Conservation (phyloP, 1,284 basidiomycete genomes). For the Butyriboletus appendiculatus region DNA sequence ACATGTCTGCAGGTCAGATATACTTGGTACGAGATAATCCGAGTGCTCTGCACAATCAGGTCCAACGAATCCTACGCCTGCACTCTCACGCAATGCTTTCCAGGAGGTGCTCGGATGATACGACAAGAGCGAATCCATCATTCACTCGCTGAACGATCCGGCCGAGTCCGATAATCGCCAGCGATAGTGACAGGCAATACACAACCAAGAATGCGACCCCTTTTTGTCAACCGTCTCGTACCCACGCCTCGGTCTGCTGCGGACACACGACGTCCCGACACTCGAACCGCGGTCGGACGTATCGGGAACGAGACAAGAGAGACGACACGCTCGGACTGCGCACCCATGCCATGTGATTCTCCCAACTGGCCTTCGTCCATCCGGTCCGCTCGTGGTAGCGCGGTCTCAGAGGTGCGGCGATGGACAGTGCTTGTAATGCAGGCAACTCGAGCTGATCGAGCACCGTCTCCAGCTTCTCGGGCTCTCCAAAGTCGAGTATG, state of each 20-base stretch:
- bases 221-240: not conserved
- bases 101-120: not conserved
- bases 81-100: not conserved
- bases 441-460: constrained; percentile 28
- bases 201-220: not conserved
- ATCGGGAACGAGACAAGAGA: constrained; percentile 20
- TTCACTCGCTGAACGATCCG: not conserved
- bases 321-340: constrained; percentile 12
- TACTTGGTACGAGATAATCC: not conserved
- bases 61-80: not conserved
- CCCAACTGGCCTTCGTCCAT: not conserved
- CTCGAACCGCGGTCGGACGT: constrained; percentile 3
- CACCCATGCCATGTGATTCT: constrained; percentile 15
- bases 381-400: not conserved
- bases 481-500: constrained; percentile 26
- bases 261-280: constrained; percentile 4
- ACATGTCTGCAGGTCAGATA: not conserved
- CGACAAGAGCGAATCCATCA: not conserved
- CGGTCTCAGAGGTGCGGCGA: constrained; percentile 9
- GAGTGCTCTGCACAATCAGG: not conserved
- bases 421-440: constrained; percentile 13
- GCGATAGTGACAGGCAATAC: not conserved
- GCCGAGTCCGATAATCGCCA: not conserved
- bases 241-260: not conserved
- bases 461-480: constrained; percentile 13